Evolutionary conservation across 2,329 filamentous ascomycete genomes (phyloP).

Genomic region (Grosmannia serpens): DNA sequence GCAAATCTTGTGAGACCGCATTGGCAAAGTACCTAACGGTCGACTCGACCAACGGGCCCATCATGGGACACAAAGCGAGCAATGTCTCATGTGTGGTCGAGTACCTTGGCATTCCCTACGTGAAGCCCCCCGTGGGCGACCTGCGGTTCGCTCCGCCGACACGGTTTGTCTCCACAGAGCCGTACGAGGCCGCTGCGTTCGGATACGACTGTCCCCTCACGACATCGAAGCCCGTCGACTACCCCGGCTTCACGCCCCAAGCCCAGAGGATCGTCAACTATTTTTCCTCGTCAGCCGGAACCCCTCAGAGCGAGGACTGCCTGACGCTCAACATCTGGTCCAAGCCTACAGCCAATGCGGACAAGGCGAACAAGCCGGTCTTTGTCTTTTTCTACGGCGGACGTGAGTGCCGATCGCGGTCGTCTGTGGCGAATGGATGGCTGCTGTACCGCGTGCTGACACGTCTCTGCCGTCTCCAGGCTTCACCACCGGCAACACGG

Average conservation of each 20-base stretch:
- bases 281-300: slow-evolving; percentile 14
- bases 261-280: slow-evolving; percentile 16
- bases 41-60: slow-evolving; percentile 20
- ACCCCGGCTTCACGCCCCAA: slow-evolving; percentile 19
- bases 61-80: slow-evolving; percentile 21
- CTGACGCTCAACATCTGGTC: slow-evolving; percentile 28
- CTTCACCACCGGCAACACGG: slow-evolving; percentile 19
- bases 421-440: too few species aligned
- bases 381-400: slow-evolving; percentile 28
- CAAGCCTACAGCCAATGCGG: slow-evolving; percentile 9
- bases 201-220: slow-evolving; percentile 17
- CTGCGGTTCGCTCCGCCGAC: slow-evolving; percentile 17
- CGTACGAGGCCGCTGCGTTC: slow-evolving; percentile 16
- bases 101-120: slow-evolving; percentile 24
- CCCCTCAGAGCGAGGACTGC: slow-evolving; percentile 24
- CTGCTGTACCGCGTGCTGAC: too few species aligned
- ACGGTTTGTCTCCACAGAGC: slow-evolving; percentile 12
- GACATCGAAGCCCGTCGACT: slow-evolving; percentile 14
- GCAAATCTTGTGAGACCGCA: too few species aligned
- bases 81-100: slow-evolving; percentile 22
- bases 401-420: slow-evolving; percentile 4
- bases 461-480: slow-evolving; percentile 3
- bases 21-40: slow-evolving; percentile 13
- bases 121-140: slow-evolving; percentile 16
- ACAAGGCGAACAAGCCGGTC: slow-evolving; percentile 20